Base-by-base conservation (phyloP, 495 filamentous ascomycete genomes). In the Aspergillus nidulans region DNA sequence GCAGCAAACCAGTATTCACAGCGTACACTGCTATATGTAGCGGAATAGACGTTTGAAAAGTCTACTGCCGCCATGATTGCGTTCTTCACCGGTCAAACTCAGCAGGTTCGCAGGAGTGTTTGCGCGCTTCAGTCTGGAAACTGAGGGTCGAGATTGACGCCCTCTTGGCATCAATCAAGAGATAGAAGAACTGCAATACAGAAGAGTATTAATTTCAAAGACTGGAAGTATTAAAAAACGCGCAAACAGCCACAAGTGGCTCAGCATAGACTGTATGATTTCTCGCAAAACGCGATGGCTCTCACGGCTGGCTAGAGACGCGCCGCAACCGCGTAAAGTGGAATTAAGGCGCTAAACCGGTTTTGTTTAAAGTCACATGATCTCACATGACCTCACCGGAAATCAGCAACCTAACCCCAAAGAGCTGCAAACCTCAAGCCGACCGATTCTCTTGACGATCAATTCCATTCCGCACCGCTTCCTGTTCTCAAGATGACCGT, bases 21-120 rank as follows among this genome's bases (percentile, higher is more conserved):
- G 77, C 86, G 73, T 78, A 96, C 91, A 83, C 87, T 90, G 71
- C 91, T 96, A 69, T 96, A 96, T 0, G 91, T 96, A 44, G 91
- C 91, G 70, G 88, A 90, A 70, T 91, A 96, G 49, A 96, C 84
- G 59, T 69, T 73, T 57, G 70, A 65, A 34, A 69, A 66, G 20
- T 64, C 65, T 52, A 67, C 66, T 20, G 60, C 67, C 52, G 73
- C 75, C 76, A 79, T 79, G 52, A 60, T 69, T 58, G 58, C 42
- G 61, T 67, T 50, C 53, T 52, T 53, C 61, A 58, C 49, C 57
- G 53, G 62, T 18, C 45, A 36, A 43, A 59, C 58, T 55, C 63
- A 65, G 50, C 53, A 52, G 52, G 50, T 61, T 66, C 53, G 46
- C 60, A 36, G 56, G 38, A 54, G 55, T 57, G 23, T 52, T 48